Percentiles rank a stretch among this genome's conserved stretches.
These are phyloP conservation scores for Blastobotrys serpentis DNA, from an alignment of 1,139 yeast genomes.

Conservation along the genomic window DNA sequence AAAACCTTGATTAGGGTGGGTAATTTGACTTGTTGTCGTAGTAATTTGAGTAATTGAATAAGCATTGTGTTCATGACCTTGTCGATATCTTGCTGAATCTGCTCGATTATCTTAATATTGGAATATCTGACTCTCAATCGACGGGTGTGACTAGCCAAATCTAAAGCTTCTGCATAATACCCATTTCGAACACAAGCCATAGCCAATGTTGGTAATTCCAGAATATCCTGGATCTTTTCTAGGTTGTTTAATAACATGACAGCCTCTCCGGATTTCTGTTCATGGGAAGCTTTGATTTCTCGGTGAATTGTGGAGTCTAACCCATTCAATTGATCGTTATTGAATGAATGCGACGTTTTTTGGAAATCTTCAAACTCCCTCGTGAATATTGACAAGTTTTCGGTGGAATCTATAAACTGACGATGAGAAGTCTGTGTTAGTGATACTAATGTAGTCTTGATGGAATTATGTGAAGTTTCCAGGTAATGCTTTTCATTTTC, in stretches of 20 bases:
- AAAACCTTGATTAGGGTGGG: conserved; percentile 75
- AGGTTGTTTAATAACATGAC: conserved; percentile 58
- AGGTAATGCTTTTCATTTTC: conserved; percentile 25
- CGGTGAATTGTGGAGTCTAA: conserved; percentile 4
- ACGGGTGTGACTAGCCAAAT: conserved; percentile 67
- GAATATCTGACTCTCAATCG: conserved; percentile 70
- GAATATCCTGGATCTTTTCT: conserved; percentile 69
- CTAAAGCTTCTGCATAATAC: conserved; percentile 85
- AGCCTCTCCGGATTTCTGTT: conserved; percentile 23
- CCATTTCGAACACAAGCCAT: conserved; percentile 83
- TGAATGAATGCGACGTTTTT: conserved; percentile 18
- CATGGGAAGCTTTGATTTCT: neutral
- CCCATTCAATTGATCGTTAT: neutral
- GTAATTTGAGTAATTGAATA: conserved; percentile 58
- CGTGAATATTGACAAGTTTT: conserved; percentile 21
- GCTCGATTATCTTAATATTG: conserved; percentile 52
- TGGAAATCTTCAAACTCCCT: conserved; percentile 24
- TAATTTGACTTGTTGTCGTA: conserved; percentile 75
- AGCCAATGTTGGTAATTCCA: conserved; percentile 81
- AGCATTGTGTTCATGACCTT: conserved; percentile 43
- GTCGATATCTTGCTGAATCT: conserved; percentile 43
- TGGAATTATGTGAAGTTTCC: conserved; percentile 23
- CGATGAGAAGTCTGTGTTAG: conserved; percentile 28
- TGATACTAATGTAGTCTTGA: conserved; percentile 26
- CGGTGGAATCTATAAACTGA: conserved; percentile 27